phyloP scores from a whole-genome alignment of 2,329 filamentous ascomycete genomes.

The Tricladium varicosporioides region DNA sequence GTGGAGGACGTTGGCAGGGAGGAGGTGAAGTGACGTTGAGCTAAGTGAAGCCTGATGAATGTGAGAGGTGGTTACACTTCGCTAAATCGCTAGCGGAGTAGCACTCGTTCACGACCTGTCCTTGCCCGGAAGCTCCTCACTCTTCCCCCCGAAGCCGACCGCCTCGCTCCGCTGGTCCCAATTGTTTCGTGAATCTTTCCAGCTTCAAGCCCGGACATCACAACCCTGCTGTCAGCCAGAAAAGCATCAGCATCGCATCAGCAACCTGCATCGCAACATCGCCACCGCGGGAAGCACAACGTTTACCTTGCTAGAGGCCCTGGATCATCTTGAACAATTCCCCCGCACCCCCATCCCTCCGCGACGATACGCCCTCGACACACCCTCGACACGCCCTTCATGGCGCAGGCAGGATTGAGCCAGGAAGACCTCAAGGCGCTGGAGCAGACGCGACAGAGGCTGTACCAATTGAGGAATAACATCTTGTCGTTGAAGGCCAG shows the following conservation, averaged over 20 bases:
- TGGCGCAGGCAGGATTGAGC: slow-evolving; percentile 24
- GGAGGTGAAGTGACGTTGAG: not conserved
- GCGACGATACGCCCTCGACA: not conserved
- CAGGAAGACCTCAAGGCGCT: slow-evolving; percentile 63
- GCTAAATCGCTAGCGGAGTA: not conserved
- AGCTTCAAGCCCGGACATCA: too few species aligned
- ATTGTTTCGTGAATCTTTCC: too few species aligned
- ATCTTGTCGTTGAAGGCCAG: slow-evolving; percentile 62
- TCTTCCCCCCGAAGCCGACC: not conserved
- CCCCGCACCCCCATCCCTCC: not conserved
- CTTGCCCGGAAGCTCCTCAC: not conserved
- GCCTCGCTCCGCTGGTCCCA: too few species aligned
- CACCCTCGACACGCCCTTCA: slow-evolving; percentile 4
- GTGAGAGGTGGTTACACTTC: not conserved
- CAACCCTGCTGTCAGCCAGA: not conserved
- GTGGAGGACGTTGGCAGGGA: not conserved
- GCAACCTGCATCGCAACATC: not conserved
- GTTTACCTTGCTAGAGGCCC: too few species aligned
- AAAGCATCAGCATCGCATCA: not conserved
- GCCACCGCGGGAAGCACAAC: not conserved
- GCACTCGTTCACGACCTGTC: not conserved
- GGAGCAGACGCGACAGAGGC: slow-evolving; percentile 67
- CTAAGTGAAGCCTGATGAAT: not conserved
- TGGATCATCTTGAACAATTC: not conserved
- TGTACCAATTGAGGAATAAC: slow-evolving; percentile 67